Conservation (phyloP, 2,329 filamentous ascomycete genomes). For the Purpureocillium lavendulum region DNA sequence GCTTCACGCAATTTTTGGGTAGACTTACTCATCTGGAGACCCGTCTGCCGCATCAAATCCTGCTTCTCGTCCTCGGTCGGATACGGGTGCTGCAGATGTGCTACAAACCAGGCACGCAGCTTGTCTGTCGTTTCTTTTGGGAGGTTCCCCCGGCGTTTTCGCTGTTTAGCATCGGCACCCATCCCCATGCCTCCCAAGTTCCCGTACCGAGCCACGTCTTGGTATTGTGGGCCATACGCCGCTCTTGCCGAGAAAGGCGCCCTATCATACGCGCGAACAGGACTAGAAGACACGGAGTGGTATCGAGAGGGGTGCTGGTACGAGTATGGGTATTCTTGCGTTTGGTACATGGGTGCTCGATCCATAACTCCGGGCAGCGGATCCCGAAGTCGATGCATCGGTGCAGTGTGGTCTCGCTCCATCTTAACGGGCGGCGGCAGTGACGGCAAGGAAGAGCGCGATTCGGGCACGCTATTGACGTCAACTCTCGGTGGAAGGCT, state of each 20-base stretch:
- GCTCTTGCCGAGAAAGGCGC: conserved; percentile 31
- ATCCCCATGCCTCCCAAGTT: conserved; percentile 33
- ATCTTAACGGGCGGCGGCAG: conserved; percentile 29
- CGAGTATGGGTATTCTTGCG: conserved; percentile 24
- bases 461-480: conserved; percentile 24
- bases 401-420: conserved; percentile 11
- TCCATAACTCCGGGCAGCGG: conserved; percentile 16
- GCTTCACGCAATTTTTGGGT: background rate
- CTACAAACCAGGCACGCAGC: conserved; percentile 69
- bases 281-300: conserved; percentile 37
- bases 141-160: conserved; percentile 71
- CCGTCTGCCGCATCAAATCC: conserved; percentile 67
- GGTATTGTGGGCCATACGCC: conserved; percentile 30
- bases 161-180: conserved; percentile 38
- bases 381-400: conserved; percentile 21
- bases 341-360: conserved; percentile 21
- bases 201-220: conserved; percentile 32
- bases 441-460: conserved; percentile 29
- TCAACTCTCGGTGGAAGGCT: conserved; percentile 13
- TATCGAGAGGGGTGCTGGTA: conserved; percentile 35
- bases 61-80: conserved; percentile 85
- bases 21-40: conserved; percentile 67
- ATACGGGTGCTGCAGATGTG: conserved; percentile 74
- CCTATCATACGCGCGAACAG: conserved; percentile 33
- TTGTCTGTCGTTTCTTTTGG: conserved; percentile 86